Evolutionary conservation across 495 filamentous ascomycete species (phyloP).

Genomic region (Lasiosphaeria miniovina): DNA sequence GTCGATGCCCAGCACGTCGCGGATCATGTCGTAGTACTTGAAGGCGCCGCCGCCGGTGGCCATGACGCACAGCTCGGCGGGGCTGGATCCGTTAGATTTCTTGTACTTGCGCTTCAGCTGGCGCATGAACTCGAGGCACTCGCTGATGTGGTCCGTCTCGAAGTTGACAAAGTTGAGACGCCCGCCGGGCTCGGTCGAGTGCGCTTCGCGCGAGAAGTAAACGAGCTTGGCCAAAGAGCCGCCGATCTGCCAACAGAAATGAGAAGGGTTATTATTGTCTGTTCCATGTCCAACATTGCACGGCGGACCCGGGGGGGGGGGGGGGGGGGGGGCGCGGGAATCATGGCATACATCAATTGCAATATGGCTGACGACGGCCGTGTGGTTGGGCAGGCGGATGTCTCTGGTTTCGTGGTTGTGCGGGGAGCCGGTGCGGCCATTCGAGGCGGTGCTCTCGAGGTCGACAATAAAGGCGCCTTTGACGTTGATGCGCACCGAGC

Average conservation of each 20-base stretch:
- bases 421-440: constrained; percentile 41
- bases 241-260: constrained; percentile 67
- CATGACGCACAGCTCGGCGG: constrained; percentile 67
- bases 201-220: constrained; percentile 88
- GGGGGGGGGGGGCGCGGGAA: background rate
- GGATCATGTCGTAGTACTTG: constrained; percentile 91
- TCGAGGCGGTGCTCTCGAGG: constrained; percentile 57
- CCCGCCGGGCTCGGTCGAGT: constrained; percentile 76
- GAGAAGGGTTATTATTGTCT: background rate
- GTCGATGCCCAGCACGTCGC: constrained; percentile 69
- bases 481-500: constrained; percentile 88
- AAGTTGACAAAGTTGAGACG: constrained; percentile 92
- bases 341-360: constrained; percentile 78
- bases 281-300: too few species aligned
- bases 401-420: constrained; percentile 79
- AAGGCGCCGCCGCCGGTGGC: constrained; percentile 93
- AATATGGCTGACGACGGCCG: constrained; percentile 88
- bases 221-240: constrained; percentile 93
- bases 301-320: background rate
- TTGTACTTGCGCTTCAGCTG: constrained; percentile 76
- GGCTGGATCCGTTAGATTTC: constrained; percentile 61
- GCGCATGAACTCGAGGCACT: constrained; percentile 86
- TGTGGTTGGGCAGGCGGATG: constrained; percentile 94
- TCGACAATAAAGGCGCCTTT: constrained; percentile 94
- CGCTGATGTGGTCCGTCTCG: constrained; percentile 88